Percentiles rank a stretch among this genome's conserved stretches.
phyloP scores from a whole-genome alignment of 140 eudicot species.

The Stevia rebaudiana region DNA sequence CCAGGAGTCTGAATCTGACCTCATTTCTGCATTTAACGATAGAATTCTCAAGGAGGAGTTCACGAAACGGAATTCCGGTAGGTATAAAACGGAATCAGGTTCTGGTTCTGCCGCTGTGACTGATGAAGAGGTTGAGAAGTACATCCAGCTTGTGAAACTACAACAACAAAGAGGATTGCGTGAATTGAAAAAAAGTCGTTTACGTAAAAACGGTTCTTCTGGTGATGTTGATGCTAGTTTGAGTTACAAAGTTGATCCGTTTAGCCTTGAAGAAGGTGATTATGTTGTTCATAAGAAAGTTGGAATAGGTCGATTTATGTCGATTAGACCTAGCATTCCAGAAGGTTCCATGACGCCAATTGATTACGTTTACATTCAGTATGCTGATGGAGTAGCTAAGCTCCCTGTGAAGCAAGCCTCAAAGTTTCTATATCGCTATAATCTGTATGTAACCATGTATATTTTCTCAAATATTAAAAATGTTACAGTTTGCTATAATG shows the following conservation, averaged over 20 bases:
- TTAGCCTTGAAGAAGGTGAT: slow-evolving; percentile 68
- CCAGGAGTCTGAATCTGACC: slow-evolving; percentile 28
- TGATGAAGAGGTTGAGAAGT: slow-evolving; percentile 69
- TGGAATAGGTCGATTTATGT: slow-evolving; percentile 82
- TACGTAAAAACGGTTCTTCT: not conserved
- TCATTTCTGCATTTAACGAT: slow-evolving; percentile 25
- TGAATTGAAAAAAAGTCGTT: slow-evolving; percentile 52
- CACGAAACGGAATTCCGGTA: slow-evolving; percentile 32
- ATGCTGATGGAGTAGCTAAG: slow-evolving; percentile 94
- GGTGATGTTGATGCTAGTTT: slow-evolving; percentile 19
- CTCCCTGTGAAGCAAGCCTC: slow-evolving; percentile 87
- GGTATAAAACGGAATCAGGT: slow-evolving; percentile 13
- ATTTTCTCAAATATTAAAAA: not conserved
- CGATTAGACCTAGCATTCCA: slow-evolving; percentile 65
- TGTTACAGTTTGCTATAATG: not conserved
- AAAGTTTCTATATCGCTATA: slow-evolving; percentile 78
- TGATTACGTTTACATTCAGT: slow-evolving; percentile 90
- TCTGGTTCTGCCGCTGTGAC: slow-evolving; percentile 36
- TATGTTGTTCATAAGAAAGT: slow-evolving; percentile 96
- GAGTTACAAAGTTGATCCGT: slow-evolving; percentile 85
- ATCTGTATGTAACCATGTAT: slow-evolving; percentile 56
- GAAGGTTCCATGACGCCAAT: slow-evolving; percentile 40
- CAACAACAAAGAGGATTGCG: slow-evolving; percentile 84
- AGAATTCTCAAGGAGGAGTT: slow-evolving; percentile 25
- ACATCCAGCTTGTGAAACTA: slow-evolving; percentile 64